phyloP scores from a whole-genome alignment of 116 monocot genomes.

The Phalaenopsis hybrid region DNA sequence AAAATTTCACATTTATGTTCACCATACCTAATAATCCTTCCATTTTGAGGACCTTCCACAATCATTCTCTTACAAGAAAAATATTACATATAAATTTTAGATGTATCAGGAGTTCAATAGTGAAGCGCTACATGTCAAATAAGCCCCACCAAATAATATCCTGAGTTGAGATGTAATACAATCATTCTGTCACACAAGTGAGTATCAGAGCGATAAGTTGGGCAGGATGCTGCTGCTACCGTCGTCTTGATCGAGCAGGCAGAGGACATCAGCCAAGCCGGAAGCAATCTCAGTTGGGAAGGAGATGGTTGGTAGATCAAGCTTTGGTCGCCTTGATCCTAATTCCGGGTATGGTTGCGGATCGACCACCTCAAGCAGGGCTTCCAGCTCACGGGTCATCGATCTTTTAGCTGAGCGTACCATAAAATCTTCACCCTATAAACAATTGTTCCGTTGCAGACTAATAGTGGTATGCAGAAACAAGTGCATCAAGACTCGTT shows the following conservation, averaged over 20 bases:
- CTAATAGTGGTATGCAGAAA: no score
- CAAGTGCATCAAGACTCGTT: neutral
- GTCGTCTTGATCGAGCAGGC: constrained; percentile 54
- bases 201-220: neutral
- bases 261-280: constrained; percentile 53
- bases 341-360: constrained; percentile 35
- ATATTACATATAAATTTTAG: no score
- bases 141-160: no score
- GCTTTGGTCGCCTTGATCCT: constrained; percentile 20
- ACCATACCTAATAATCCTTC: no score
- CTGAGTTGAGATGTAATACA: no score
- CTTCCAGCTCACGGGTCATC: constrained; percentile 71
- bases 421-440: constrained; percentile 66
- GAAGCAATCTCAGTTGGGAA: constrained; percentile 41
- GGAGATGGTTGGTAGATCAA: constrained; percentile 49
- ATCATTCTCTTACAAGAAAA: no score
- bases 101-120: no score
- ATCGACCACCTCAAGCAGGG: constrained; percentile 61
- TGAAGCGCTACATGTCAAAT: no score
- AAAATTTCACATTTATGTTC: no score
- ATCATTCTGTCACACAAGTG: no score
- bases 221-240: neutral
- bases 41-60: no score
- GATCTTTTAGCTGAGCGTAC: constrained; percentile 60
- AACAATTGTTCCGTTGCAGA: neutral